Conservation (phyloP, 495 filamentous ascomycete genomes). For the Podospora conica region DNA sequence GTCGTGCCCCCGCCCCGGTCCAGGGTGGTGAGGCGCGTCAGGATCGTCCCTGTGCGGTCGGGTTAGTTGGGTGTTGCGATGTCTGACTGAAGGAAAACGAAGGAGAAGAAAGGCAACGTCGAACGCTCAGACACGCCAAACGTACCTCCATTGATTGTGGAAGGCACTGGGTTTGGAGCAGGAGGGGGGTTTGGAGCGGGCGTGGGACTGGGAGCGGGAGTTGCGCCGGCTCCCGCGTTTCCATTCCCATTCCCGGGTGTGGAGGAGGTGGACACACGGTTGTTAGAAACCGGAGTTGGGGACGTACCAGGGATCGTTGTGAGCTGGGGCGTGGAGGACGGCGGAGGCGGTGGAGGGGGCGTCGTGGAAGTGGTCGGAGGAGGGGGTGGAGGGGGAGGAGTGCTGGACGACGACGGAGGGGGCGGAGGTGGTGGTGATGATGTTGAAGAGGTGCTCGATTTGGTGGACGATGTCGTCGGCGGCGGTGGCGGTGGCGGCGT, state of each 20-base stretch:
- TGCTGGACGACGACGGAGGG: neutral
- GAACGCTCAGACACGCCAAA: conserved; percentile 2
- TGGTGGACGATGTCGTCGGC: neutral
- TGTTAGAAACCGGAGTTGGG: neutral
- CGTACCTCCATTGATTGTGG: conserved; percentile 24
- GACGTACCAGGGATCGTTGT: neutral
- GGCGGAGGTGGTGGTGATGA: neutral
- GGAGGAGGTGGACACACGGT: neutral
- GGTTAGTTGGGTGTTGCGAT: neutral
- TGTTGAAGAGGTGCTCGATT: neutral
- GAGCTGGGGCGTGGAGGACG: neutral
- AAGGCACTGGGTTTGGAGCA: conserved; percentile 10
- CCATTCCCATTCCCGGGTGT: neutral
- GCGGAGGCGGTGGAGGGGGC: neutral
- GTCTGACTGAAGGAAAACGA: neutral
- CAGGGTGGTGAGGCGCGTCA: conserved; percentile 10
- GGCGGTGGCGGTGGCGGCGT: neutral
- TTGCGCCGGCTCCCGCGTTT: neutral
- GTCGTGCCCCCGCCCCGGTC: neutral
- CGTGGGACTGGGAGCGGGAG: neutral
- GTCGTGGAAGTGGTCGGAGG: neutral
- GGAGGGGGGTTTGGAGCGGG: neutral
- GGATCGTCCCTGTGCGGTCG: conserved; percentile 11
- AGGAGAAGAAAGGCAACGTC: neutral
- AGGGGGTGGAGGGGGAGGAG: neutral